These are phyloP conservation scores for Rhexocercosporidium sp. DNA, from an alignment of 2,329 filamentous ascomycete species.

Conservation along the genomic window DNA sequence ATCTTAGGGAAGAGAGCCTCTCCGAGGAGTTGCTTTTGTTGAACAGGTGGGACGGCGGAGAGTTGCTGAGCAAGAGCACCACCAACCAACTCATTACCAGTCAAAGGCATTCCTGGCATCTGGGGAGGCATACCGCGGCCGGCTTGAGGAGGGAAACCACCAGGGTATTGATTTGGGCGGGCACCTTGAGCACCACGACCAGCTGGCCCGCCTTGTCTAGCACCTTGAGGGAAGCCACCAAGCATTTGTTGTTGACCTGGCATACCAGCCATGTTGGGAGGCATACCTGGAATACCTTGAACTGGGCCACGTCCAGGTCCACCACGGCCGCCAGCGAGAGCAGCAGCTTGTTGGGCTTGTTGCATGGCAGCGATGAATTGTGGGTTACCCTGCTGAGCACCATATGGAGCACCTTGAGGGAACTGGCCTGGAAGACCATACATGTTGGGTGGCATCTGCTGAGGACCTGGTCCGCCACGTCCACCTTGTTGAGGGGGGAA, in stretches of 20 bases:
- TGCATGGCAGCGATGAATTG: conserved; percentile 84
- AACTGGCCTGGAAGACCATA: conserved; percentile 83
- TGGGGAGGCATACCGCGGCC: conserved; percentile 44
- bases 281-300: conserved; percentile 71
- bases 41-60: conserved; percentile 59
- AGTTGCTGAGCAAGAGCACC: conserved; percentile 63
- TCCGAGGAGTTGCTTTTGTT: conserved; percentile 99
- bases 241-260: conserved; percentile 60
- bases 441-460: conserved; percentile 86
- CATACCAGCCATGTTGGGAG: conserved; percentile 69
- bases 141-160: conserved; percentile 44
- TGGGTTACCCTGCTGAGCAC: conserved; percentile 78
- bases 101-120: conserved; percentile 38
- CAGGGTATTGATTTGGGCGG: conserved; percentile 43
- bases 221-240: conserved; percentile 54
- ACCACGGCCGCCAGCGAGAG: conserved; percentile 51
- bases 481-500: conserved; percentile 86
- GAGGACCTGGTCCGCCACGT: conserved; percentile 80
- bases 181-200: conserved; percentile 44
- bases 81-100: conserved; percentile 41
- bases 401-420: conserved; percentile 78
- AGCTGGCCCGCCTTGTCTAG: conserved; percentile 50
- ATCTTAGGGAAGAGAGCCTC: conserved; percentile 99
- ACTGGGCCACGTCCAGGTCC: conserved; percentile 63
- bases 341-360: conserved; percentile 69